Evolutionary conservation across 352 stramenopile species (phyloP), one percentile per base, ranked within the genome.

Genomic region (Blastocystis sp.): DNA sequence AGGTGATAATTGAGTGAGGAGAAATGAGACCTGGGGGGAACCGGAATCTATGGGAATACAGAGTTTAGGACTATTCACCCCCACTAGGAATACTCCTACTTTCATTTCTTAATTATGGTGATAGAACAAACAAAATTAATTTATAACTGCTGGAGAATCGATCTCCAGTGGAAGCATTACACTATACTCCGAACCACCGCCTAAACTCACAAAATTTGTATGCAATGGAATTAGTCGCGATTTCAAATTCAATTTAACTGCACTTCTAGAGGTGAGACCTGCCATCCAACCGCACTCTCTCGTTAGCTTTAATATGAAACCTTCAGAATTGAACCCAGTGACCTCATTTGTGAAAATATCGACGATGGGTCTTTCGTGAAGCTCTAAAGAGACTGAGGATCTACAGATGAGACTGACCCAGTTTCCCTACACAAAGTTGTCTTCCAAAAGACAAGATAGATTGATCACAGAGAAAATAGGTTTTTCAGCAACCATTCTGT

Each of bases 391-490:
- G 9, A 79, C 26, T 13, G 68, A 43, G 9, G 68, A 79, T 16
- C 68, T 79, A 79, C 50, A 11, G 8, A 13, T 79, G 13, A 79
- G 16, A 20, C 30, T 2, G 30, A 4, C 41, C 30, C 41, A 24
- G 2, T 18, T 20, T 0, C 11, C 68, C 41, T 79, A 79, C 68
- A 79, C 24, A 34, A 55, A 79, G 20, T 59, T 26, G 20, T 79
- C 68, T 11, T 56, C 41, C 18, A 79, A 43, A 20, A 79, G 7
- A 24, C 26, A 24, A 9, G 68, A 62, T 41, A 62, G n/a, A 47
- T 79, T 79, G 37, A 79, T 62, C 26, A 79, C 68, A 8, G 68
- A 79, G 68, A 79, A 79, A 34, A 56, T 43, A 16, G 68, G 68
- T 24, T 79, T 79, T 24, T 79, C 68, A 6, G 68, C 62, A 8